Percentiles rank a stretch among this genome's conserved stretches.
These are phyloP conservation scores for Eimeria tenella DNA, from an alignment of 169 alveolate species.

Conservation along the genomic window DNA sequence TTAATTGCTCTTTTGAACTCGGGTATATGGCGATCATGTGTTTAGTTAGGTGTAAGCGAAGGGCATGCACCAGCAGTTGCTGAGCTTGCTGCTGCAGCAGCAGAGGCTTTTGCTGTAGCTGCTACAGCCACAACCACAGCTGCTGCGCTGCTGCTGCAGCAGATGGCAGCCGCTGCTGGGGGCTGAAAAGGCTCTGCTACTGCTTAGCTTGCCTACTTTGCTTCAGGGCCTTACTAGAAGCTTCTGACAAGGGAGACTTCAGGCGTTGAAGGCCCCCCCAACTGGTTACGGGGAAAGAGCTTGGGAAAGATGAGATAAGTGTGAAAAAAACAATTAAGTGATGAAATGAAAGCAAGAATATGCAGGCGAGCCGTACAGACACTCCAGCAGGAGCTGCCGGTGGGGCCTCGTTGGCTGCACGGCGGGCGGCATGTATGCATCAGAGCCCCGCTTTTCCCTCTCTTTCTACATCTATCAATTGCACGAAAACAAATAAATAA, in stretches of 20 bases:
- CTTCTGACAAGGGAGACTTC: background rate
- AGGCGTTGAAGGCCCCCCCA: background rate
- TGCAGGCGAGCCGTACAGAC: background rate
- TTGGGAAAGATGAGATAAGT: too few species aligned
- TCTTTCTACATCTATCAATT: too few species aligned
- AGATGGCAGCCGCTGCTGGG: background rate
- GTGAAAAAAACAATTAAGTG: background rate
- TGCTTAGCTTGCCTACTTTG: background rate
- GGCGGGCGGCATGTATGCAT: too few species aligned
- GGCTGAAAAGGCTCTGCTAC: background rate
- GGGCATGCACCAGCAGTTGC: slow-evolving; percentile 4
- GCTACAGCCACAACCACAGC: background rate
- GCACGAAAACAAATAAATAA: too few species aligned
- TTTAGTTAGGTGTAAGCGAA: background rate
- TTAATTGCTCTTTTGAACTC: slow-evolving; percentile 60
- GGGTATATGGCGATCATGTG: slow-evolving; percentile 36
- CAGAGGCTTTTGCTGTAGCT: background rate
- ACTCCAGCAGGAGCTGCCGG: background rate
- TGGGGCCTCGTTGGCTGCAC: background rate
- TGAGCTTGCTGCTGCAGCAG: slow-evolving; percentile 6
- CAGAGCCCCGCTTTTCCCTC: too few species aligned
- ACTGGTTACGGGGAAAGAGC: too few species aligned
- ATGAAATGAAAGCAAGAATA: background rate
- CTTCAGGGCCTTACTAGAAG: background rate
- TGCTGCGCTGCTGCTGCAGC: background rate